phyloP scores from a whole-genome alignment of 2,329 filamentous ascomycete species.

The Setomelanomma holmii region DNA sequence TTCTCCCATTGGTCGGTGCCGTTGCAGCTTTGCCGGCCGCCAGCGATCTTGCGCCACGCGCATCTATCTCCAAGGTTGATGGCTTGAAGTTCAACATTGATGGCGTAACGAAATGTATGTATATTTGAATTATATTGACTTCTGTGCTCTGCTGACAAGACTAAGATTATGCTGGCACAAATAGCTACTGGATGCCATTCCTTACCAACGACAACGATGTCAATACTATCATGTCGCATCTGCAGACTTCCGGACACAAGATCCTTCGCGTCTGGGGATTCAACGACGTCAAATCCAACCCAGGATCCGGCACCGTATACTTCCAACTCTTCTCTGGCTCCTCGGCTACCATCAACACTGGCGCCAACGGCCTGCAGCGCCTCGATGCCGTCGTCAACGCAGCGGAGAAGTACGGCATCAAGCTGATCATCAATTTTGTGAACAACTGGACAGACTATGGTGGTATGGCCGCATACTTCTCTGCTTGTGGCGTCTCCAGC shows the following conservation, averaged over 20 bases:
- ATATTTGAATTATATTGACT: background rate
- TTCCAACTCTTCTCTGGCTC: conserved; percentile 62
- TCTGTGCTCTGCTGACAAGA: conserved; percentile 1
- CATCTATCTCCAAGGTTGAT: conserved; percentile 32
- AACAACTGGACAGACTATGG: conserved; percentile 76
- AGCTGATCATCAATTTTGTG: conserved; percentile 70
- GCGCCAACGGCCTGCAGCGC: conserved; percentile 66
- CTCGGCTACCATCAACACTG: conserved; percentile 67
- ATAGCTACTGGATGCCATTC: conserved; percentile 64
- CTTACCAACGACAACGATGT: conserved; percentile 62
- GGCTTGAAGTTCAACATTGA: conserved; percentile 46
- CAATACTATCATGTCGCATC: conserved; percentile 56
- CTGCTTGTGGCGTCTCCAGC: conserved; percentile 59
- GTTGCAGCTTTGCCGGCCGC: conserved; percentile 28
- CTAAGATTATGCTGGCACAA: conserved; percentile 60
- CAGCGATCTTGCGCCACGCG: conserved; percentile 18
- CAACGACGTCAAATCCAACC: conserved; percentile 61
- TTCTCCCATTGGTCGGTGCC: conserved; percentile 26
- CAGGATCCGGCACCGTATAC: conserved; percentile 56
- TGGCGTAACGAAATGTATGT: conserved; percentile 41
- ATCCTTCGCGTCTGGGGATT: conserved; percentile 69
- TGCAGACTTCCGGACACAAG: conserved; percentile 61
- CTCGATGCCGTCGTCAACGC: conserved; percentile 69
- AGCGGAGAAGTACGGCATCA: conserved; percentile 66
- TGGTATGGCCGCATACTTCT: conserved; percentile 66